Percentiles rank a stretch among this genome's conserved stretches.
phyloP scores from a whole-genome alignment of 495 filamentous ascomycete species.

The Podospora appendiculata region DNA sequence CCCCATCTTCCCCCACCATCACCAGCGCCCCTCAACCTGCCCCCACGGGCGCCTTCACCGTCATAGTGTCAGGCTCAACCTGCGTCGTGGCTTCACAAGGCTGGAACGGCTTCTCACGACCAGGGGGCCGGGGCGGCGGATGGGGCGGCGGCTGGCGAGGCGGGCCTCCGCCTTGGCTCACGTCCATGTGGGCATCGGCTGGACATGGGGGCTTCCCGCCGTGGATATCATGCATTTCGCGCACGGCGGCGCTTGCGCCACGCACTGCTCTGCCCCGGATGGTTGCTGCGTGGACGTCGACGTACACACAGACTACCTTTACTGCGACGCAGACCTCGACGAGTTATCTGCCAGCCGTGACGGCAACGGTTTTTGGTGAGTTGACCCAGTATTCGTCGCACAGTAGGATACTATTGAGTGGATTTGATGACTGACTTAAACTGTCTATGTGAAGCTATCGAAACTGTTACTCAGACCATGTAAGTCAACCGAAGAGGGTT shows the following conservation, averaged over 20 bases:
- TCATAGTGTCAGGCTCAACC: not conserved
- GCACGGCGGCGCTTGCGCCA: no score
- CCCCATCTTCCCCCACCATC: not conserved
- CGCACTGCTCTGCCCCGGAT: not conserved
- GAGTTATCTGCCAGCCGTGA: not conserved
- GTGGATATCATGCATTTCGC: not conserved
- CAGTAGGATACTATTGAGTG: not conserved
- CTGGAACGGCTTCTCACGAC: not conserved
- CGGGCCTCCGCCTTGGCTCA: constrained; percentile 3
- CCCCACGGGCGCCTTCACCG: not conserved
- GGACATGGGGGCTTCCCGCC: not conserved
- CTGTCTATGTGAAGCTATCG: constrained; percentile 1
- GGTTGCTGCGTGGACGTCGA: constrained; percentile 7
- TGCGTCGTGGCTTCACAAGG: not conserved
- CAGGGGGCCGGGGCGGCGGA: not conserved
- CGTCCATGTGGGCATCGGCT: not conserved
- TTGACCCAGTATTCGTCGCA: no score
- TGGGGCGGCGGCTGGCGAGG: not conserved
- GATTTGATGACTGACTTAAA: not conserved
- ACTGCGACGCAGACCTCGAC: constrained; percentile 6
- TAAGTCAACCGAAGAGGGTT: not conserved
- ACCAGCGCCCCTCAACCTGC: not conserved
- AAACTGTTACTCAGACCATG: constrained; percentile 6
- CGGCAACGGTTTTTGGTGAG: constrained; percentile 6
- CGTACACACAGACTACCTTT: constrained; percentile 9